Evolutionary conservation across 2,329 filamentous ascomycete species (phyloP), one percentile per base, ranked within the genome.

Genomic region (Chrysoporthe austroafricana): DNA sequence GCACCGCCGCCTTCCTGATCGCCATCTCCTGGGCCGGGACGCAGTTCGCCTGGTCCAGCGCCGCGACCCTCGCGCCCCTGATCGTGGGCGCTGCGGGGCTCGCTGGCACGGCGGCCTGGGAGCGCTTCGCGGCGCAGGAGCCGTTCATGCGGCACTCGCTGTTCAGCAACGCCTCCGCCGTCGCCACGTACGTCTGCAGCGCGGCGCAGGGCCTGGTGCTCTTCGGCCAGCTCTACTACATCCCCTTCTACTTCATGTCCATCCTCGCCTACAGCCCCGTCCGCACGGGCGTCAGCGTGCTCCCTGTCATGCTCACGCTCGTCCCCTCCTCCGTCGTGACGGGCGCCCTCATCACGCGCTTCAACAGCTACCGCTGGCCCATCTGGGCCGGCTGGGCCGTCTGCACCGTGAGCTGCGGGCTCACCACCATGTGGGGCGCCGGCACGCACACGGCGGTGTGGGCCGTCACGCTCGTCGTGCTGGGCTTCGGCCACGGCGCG

Each of bases 1-100:
- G 80, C 1, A 74, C 80, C 6, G 79, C 82, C 11, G 76, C 80
- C 5, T 78, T 85, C 18, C 79, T 86, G 6, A 74, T 85, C 3
- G 78, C 82, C 0, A 76, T 86, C n/a, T 82, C 79, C 3, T 83
- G 79, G 75, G 84, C 79, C 1, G 84, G 84, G 2, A 76, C 79
- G 2, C 74, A 79, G 54, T 78, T 80, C 57, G 69, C 78, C 0
- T 86, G 84, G 83, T 72, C 74, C 2, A 78, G 78, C 56, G 75
- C 72, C 14, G 73, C 77, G 16, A 78, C 82, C 1, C 52, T 86
- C 2, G 75, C 76, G 0, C 83, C 84, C 0, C 72, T 86, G 18
- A 67, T 84, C 2, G 67, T 84, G 2, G 83, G 84, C 0, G 32
- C 80, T 0, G 44, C 77, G 2, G 82, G 81, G 11, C 70, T 84